A percentile compares a stretch with the other conserved stretches of the same genome.
These are phyloP conservation scores for Toxicodendron radicans DNA, from an alignment of 345 rosid genomes.

Conservation along the genomic window DNA sequence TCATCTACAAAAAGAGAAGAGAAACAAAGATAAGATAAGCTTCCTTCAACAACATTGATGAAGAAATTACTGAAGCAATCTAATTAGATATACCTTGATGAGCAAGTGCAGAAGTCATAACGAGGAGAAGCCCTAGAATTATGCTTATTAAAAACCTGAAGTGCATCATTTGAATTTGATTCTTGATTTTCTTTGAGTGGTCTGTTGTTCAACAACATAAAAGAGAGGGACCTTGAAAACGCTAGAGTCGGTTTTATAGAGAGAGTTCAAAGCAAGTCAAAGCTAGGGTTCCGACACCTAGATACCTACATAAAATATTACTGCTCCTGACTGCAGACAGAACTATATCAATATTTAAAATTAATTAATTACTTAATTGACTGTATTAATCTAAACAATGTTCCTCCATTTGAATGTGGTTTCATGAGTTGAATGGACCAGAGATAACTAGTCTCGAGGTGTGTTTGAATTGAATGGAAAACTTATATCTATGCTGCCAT, in stretches of 20 bases:
- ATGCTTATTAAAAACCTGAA: conserved; percentile 32
- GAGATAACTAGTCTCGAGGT: neutral
- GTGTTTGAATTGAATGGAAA: neutral
- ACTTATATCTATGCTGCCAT: neutral
- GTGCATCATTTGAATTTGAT: conserved; percentile 28
- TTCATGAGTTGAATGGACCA: neutral
- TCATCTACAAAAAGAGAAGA: neutral
- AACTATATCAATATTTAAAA: conserved; percentile 22
- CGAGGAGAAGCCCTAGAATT: conserved; percentile 35
- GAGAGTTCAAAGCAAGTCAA: conserved; percentile 29
- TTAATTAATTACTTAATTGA: neutral
- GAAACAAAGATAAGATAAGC: neutral
- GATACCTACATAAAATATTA: conserved; percentile 24
- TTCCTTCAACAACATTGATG: neutral
- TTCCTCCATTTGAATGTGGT: conserved; percentile 5
- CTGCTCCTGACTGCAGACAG: conserved; percentile 23
- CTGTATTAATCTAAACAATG: neutral
- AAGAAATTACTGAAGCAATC: neutral
- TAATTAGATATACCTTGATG: conserved; percentile 32
- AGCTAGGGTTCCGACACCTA: conserved; percentile 39
- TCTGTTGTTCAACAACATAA: conserved; percentile 15
- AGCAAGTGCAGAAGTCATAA: conserved; percentile 31
- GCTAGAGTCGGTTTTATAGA: conserved; percentile 37
- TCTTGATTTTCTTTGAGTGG: conserved; percentile 2
- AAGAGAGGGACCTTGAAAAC: conserved; percentile 33